Base-by-base conservation (phyloP, 176 grass and related monocot genomes). In the Juncus effusus region DNA sequence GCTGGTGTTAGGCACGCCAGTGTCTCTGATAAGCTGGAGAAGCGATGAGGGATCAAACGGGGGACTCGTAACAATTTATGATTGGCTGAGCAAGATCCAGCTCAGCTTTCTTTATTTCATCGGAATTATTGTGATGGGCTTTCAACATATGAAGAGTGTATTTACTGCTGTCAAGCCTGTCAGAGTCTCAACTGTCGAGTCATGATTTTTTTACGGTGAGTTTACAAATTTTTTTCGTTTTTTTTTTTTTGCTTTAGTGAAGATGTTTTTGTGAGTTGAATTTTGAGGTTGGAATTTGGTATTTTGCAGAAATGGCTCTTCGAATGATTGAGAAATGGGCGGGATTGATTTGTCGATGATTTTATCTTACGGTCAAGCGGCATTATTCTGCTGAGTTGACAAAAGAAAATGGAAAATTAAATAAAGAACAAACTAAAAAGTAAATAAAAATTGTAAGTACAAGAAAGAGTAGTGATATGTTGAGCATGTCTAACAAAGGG, bases 41-140 rank as follows among this genome's bases (percentile, higher is more conserved):
- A 85, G 74, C 74, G 1, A 28, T 28, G 85, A 80, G 49, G 88
- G 75, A 61, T 80, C 64, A 68, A 90, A 73, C 63, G 65, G 38
- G 9, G 65, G 38, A 10, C 76, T 82, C 11, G 53, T 83, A 76
- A 90, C 69, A 53, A 60, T 81, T 60, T 93, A 86, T 81, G 89
- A 84, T 76, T 70, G 92, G 40, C 78, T 99, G 72, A 85, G 80
- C 53, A 99, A 99, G 80, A 76, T 99, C 75, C 89, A 93, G 82
- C 78, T 94, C 35, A 94, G 83, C 72, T 81, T 89, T 81, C 83
- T 94, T 85, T 99, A 85, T 75, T 60, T 99, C 56, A 78, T 99
- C 73, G 95, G 94, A 60, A 14, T 86, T 51, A 66, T 99, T 75
- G 53, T 94, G 3, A 90, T 90, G 86, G 85, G 80, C 61, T 87